These are phyloP conservation scores for Fusarium longipes DNA, from an alignment of 2,329 filamentous ascomycete genomes.

Conservation along the genomic window DNA sequence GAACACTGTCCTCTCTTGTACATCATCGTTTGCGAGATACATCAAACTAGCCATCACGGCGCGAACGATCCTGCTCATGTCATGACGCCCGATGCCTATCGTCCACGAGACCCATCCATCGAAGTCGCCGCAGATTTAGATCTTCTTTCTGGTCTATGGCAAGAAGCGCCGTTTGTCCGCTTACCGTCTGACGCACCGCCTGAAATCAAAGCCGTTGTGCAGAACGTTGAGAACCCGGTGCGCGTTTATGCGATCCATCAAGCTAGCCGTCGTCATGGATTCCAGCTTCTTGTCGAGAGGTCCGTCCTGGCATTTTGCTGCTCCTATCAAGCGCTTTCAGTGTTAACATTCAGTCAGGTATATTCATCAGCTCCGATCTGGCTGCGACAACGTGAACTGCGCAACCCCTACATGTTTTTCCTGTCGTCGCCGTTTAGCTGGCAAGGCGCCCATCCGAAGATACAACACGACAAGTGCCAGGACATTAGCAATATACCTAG, in stretches of 20 bases:
- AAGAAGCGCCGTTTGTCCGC: slow-evolving; percentile 68
- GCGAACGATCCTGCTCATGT: slow-evolving; percentile 37
- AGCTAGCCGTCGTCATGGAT: slow-evolving; percentile 70
- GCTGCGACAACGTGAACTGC: slow-evolving; percentile 77
- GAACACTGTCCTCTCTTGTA: neutral
- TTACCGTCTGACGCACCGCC: slow-evolving; percentile 70
- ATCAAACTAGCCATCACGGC: slow-evolving; percentile 20
- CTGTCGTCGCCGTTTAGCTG: slow-evolving; percentile 74
- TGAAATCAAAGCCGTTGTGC: slow-evolving; percentile 65
- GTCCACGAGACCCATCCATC: slow-evolving; percentile 26
- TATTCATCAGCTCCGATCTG: slow-evolving; percentile 82
- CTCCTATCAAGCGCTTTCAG: neutral
- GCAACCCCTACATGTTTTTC: slow-evolving; percentile 83
- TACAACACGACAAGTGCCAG: slow-evolving; percentile 86
- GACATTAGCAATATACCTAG: slow-evolving; percentile 82
- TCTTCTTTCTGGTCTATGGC: slow-evolving; percentile 69
- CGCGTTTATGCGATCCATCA: slow-evolving; percentile 70
- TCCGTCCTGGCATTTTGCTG: slow-evolving; percentile 51
- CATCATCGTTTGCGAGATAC: neutral
- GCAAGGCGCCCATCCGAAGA: slow-evolving; percentile 76
- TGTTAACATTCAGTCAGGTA: slow-evolving; percentile 65
- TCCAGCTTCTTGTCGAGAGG: slow-evolving; percentile 76
- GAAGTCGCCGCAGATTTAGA: slow-evolving; percentile 56
- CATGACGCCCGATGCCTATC: slow-evolving; percentile 43
- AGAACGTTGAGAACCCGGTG: slow-evolving; percentile 70